Base-by-base conservation (phyloP, 345 rosid genomes). In the Gossypium bickii region DNA sequence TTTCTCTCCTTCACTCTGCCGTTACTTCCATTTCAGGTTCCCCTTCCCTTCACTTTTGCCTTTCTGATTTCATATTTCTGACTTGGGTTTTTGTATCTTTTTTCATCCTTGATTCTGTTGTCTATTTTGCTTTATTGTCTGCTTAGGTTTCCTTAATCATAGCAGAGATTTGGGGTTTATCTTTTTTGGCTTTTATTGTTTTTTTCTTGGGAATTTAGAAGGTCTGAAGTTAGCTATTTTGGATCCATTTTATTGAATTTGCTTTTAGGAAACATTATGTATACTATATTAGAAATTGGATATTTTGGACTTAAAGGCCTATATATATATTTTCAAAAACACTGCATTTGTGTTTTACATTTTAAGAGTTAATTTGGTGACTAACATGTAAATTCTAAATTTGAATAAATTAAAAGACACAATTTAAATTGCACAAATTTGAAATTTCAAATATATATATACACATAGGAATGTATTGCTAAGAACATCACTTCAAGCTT, bases 1-100 rank as follows among this genome's bases (percentile, higher is more conserved):
- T 90, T 72, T 94, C 98, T 67, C 94, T 94, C 60, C 87, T 94
- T 81, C 98, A 94, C 80, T 92, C 98, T 56, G 68, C 88, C 51
- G 25, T 87, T 74, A 89, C 94, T 72, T 94, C 98, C 34, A 79
- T 78, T 69, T 92, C 97, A 87, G 98, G 98, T 91, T 38, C 71
- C 48, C 29, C 22, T 59, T 69, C 70, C 43, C 18, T 73, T 45
- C 20, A 3, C 17, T 72, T 73, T 60, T 24, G 18, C 27, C 25
- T 18, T 29, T 48, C 7, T 60, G 9, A 16, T 73, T 44, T 17
- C 15, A 18, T 24, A 2, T 61, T 61, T 44, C 24, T 45, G 15
- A 60, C n/a, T 43, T 72, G 57, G 57, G 57, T 58, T 44, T 72
- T 58, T 72, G 10, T 47, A 58, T 59, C 22, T 16, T 59, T 48